phyloP scores from a whole-genome alignment of 371 early-diverging fungal genomes.

The Dichotomocladium elegans region DNA sequence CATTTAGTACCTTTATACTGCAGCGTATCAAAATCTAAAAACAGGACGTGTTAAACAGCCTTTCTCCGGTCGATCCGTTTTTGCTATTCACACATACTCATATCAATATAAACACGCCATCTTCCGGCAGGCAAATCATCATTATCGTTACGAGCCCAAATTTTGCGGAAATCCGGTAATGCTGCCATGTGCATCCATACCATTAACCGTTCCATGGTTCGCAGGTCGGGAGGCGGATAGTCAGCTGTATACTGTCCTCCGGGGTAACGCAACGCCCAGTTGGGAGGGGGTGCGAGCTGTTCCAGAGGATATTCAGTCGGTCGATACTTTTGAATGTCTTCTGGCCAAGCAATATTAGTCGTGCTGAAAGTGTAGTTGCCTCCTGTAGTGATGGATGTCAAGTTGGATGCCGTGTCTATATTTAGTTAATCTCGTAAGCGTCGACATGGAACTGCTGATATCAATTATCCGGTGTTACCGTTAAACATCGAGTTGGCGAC shows the following conservation, averaged over 20 bases:
- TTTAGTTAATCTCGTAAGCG: conserved; percentile 1
- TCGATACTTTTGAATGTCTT: conserved; percentile 71
- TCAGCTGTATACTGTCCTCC: conserved; percentile 53
- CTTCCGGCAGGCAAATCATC: conserved; percentile 52
- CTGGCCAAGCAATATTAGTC: conserved; percentile 84
- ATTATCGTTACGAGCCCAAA: conserved; percentile 79
- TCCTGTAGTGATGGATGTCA: conserved; percentile 13
- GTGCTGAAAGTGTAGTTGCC: conserved; percentile 49
- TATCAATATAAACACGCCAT: conserved; percentile 65
- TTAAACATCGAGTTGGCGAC: conserved; percentile 97
- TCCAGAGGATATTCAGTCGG: conserved; percentile 44
- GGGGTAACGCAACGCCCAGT: conserved; percentile 64
- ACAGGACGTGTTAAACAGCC: background rate
- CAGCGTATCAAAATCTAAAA: conserved; percentile 74
- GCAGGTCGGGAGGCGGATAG: conserved; percentile 68
- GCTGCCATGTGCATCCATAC: conserved; percentile 99
- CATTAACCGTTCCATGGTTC: conserved; percentile 80
- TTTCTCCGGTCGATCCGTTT: background rate
- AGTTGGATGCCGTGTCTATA: conserved; percentile 39
- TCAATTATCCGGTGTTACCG: conserved; percentile 46
- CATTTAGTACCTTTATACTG: conserved; percentile 91
- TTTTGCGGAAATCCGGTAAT: conserved; percentile 94
- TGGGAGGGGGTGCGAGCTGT: conserved; percentile 70
- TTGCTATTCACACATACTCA: conserved; percentile 47
- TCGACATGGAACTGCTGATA: no score